These are phyloP conservation scores for Globisporangium takayamanum DNA, from an alignment of 352 stramenopile genomes.

Conservation along the genomic window DNA sequence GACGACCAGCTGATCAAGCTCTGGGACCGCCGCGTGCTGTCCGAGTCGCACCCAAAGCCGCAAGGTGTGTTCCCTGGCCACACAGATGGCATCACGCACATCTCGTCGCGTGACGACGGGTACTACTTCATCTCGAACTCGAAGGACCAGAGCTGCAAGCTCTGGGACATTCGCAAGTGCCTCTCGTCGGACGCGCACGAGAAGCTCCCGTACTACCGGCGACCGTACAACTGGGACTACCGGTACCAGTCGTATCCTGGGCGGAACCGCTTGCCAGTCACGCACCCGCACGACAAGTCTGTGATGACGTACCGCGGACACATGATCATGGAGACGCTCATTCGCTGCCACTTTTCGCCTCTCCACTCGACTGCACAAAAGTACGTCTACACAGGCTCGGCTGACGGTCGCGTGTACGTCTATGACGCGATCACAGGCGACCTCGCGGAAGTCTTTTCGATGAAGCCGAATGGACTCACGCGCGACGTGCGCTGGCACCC, in stretches of 20 bases:
- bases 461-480: constrained; percentile 72
- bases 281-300: constrained; percentile 64
- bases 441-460: constrained; percentile 72
- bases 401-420: constrained; percentile 77
- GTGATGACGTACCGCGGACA: constrained; percentile 85
- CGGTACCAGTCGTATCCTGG: constrained; percentile 76
- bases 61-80: constrained; percentile 80
- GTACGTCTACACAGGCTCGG: constrained; percentile 82
- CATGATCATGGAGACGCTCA: constrained; percentile 74
- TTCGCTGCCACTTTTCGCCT: constrained; percentile 84
- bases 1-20: constrained; percentile 82
- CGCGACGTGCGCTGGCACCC: constrained; percentile 83
- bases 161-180: constrained; percentile 83
- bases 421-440: constrained; percentile 72
- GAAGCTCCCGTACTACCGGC: constrained; percentile 32
- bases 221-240: constrained; percentile 76
- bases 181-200: constrained; percentile 41
- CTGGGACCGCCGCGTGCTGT: constrained; percentile 79
- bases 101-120: constrained; percentile 76
- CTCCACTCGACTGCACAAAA: constrained; percentile 82
- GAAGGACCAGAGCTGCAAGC: constrained; percentile 80
- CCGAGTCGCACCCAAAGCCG: constrained; percentile 58
- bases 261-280: constrained; percentile 37
- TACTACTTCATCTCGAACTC: constrained; percentile 88
- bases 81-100: constrained; percentile 76